Evolutionary conservation across 768 basidiomycete genomes (phyloP), one percentile per base, ranked within the genome.

Genomic region (Nevesoporus exiguus): DNA sequence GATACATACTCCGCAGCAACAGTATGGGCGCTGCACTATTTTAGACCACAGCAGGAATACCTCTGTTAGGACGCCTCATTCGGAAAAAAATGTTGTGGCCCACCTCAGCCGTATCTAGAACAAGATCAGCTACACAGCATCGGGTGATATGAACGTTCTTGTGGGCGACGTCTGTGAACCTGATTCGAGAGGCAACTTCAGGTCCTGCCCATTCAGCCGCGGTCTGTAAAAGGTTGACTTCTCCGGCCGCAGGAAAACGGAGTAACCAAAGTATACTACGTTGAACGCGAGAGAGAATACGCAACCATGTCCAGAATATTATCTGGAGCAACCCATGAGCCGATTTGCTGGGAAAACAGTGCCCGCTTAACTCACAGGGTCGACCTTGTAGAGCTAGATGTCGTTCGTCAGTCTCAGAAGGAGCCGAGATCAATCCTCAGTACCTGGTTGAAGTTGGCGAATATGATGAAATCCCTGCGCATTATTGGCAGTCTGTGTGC

Each of bases 361-460:
- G 25, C 33, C 10, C 11, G 17, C n/a, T 24, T 15, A 17, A 52
- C 71, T 59, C 54, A 72, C 74, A 29, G 75, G 75, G 39, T 74
- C 71, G 27, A 76, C 65, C 71, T 80, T 80, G 67, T 80, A 80
- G 17, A 80, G 65, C 76, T 77, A 54, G 9, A 36, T 22, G 40
- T 40, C 19, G 21, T 10, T 14, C 24, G 17, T 63, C 45, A 64
- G 57, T 45, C 49, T 54, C 37, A 37, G 55, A 39, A 10, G 7
- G 24, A 14, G 9, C 14, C 43, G 49, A 29, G 29, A 43, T 49
- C 43, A 52, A 27, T n/a, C 34, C 25, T 52, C 42, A 21, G 21
- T 58, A 77, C 77, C 74, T 80, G 79, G 60, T 80, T 81, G 60
- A 80, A 80, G 61, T 80, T 80, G 47, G 77, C 77, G 55, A 81